Base-by-base conservation (phyloP, 192 early-diverging fungal genomes). In the Linnemannia zychae region DNA sequence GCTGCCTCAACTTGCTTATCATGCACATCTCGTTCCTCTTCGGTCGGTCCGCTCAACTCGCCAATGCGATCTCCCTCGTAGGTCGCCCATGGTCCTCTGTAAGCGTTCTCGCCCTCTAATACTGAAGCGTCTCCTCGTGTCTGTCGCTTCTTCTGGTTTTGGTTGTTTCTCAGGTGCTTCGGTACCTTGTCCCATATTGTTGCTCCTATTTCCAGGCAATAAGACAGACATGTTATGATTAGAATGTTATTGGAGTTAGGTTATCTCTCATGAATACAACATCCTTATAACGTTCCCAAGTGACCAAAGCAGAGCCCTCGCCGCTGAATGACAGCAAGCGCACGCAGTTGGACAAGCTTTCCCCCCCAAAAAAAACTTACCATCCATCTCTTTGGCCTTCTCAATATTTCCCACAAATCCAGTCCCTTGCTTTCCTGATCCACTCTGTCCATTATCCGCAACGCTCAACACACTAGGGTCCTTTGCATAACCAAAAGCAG, bases 71-170 rank as follows among this genome's bases (percentile, higher is more conserved):
- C 98, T 50, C 93, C 95, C 69, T 96, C 95, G 83, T 95, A 99
- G 1, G 97, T 95, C 1, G 97, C 97, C 98, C 98, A 99, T 6
- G 98, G 98, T 2, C 98, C 98, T 74, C 91, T 90, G 77, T 96
- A 99, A 12, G 94, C 93, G 81, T 91, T 86, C 0, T 93, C 93
- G 47, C 95, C 97, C 33, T 95, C 94, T 9, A 97, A 72, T 66
- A 94, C 89, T 5, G 87, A 86, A 4, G 96, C 80, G 65, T 98
- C 94, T 48, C 97, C 97, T 71, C 93, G 94, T 15, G 88, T 83
- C 80, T 95, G 93, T 75, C 97, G 93, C 79, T 94, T 90, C 76
- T 92, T 84, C 78, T 95, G 90, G 67, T 72, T 66, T 31, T 78
- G 68, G 70, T 89, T 67, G 63, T 83, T 79, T 46, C 84, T 89